phyloP scores from a whole-genome alignment of 2,329 filamentous ascomycete species.

The Diaporthe citri region DNA sequence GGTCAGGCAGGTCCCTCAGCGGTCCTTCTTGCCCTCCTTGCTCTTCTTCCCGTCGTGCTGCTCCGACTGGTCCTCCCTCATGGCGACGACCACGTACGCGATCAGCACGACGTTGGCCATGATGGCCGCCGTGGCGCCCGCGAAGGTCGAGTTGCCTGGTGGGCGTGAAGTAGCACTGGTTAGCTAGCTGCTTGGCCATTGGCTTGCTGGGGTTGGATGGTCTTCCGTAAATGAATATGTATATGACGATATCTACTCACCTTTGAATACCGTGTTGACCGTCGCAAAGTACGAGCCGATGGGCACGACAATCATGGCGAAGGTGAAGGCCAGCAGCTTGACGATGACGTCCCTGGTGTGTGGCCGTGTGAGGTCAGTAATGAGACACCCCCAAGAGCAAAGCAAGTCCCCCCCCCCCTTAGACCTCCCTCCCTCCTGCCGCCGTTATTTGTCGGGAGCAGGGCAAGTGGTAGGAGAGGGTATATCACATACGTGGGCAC shows the following conservation, averaged over 20 bases:
- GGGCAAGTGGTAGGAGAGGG: slow-evolving; percentile 36
- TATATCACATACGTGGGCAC: slow-evolving; percentile 77
- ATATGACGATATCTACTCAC: slow-evolving; percentile 59
- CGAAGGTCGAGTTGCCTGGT: slow-evolving; percentile 84
- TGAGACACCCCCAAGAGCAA: neutral
- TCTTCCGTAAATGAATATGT: neutral
- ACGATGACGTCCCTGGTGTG: slow-evolving; percentile 79
- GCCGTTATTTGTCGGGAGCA: neutral
- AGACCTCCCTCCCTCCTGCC: neutral
- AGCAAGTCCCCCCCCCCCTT: neutral
- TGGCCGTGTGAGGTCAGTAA: slow-evolving; percentile 32
- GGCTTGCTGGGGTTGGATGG: neutral
- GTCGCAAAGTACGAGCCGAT: slow-evolving; percentile 91
- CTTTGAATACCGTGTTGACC: slow-evolving; percentile 80
- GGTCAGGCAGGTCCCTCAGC: slow-evolving; percentile 46
- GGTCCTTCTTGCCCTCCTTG: slow-evolving; percentile 64
- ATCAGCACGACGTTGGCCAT: slow-evolving; percentile 93
- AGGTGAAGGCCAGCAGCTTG: slow-evolving; percentile 90
- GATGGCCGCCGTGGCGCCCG: slow-evolving; percentile 86
- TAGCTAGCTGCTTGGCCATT: too few relatives aligned
- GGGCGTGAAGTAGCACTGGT: neutral
- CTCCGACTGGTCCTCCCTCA: slow-evolving; percentile 81
- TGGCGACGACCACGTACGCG: slow-evolving; percentile 91
- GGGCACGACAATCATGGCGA: slow-evolving; percentile 90
- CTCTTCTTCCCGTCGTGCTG: slow-evolving; percentile 54